Base-by-base conservation (phyloP, 768 basidiomycete species). In the Psilocybe subaeruginosa region DNA sequence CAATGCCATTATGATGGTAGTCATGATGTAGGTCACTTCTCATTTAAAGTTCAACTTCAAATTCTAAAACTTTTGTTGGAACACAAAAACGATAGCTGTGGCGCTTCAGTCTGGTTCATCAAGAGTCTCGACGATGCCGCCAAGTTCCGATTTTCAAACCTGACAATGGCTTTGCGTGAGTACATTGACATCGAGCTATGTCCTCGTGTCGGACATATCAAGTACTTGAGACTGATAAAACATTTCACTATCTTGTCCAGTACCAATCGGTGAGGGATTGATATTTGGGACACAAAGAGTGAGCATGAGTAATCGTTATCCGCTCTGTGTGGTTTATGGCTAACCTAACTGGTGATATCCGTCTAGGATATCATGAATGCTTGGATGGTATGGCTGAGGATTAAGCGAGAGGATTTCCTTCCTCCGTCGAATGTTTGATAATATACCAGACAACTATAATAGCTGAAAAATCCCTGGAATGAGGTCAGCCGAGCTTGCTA, bases 241-340 rank as follows among this genome's bases (percentile, higher is more conserved):
- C 7, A 43, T 39, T 9, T 8, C 14, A 39, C 7, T 39, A 16
- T 39, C 3, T 4, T 54, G 12, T 31, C 17, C 11, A 56, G 54
- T 56, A 45, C 54, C 54, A 6, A 6, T 16, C 7, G 41, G 41
- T 2, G 54, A 56, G 37, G 56, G 56, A 7, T 8, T 56, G 12
- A 14, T 56, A 8, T 56, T 56, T 27, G 45, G 46, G 6, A 37
- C 54, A 19, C 56, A 56, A 30, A 46, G 37, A 33, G 56, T 58
- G n/a, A 43, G 41, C 41, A 11, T 5, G 11, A 14, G 11, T 11
- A 43, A 11, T 43, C 5, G 11, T n/a, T n/a, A 1, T 43, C 14
- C 14, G 14, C 1, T 43, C 41, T 43, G 14, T 14, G 3, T 16
- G 3, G 4, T 43, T 23, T 23, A 23, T 23, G 23, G 23, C 23